Conservation (phyloP, 192 early-diverging fungal genomes). For the Rhizophagus clarus region DNA sequence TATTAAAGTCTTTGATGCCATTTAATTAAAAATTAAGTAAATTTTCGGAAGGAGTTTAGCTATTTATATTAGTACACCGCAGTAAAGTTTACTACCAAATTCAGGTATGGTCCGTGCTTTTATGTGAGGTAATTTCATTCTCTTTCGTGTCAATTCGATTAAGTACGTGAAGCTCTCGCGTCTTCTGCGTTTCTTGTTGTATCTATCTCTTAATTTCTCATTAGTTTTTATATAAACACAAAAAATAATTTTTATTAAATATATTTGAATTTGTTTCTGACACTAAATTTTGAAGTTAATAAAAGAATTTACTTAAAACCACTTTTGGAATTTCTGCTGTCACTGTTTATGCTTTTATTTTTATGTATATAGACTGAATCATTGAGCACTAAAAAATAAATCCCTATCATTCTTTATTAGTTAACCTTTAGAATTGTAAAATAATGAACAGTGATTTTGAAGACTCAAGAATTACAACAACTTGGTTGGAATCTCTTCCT, state of each 20-base stretch:
- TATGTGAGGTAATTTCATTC: too few species aligned
- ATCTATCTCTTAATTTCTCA: neutral
- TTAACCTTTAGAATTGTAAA: neutral
- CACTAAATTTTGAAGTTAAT: too few species aligned
- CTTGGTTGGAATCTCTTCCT: conserved; percentile 7
- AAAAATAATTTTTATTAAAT: neutral
- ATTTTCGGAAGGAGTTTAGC: neutral
- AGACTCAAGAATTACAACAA: conserved; percentile 1
- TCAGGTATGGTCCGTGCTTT: neutral
- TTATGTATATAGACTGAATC: neutral
- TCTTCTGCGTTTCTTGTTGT: neutral
- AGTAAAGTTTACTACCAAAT: neutral
- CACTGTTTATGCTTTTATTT: neutral
- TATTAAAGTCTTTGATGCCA: conserved; percentile 9
- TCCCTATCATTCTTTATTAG: neutral
- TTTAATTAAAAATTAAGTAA: neutral
- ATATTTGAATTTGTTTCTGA: neutral
- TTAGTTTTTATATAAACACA: neutral
- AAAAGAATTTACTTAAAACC: too few species aligned
- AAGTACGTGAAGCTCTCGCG: neutral
- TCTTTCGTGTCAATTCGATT: too few species aligned
- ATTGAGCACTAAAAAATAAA: neutral
- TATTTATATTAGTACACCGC: neutral
- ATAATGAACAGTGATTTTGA: conserved; percentile 5
- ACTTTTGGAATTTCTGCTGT: neutral